phyloP scores from a whole-genome alignment of 768 basidiomycete genomes.

The Trametes elegans region DNA sequence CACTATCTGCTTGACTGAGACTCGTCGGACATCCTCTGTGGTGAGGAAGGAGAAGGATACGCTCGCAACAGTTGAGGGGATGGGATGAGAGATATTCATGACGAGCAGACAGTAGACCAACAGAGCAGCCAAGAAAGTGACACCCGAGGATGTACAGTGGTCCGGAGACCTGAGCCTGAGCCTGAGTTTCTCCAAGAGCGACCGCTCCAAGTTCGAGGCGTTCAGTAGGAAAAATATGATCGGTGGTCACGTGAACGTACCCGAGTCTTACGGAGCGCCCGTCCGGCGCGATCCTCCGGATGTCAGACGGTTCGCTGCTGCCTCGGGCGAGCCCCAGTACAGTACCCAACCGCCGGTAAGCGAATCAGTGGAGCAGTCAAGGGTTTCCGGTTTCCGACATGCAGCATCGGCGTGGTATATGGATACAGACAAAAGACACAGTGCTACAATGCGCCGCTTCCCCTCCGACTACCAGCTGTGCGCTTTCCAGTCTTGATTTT shows the following conservation, averaged over 20 bases:
- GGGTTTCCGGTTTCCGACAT: too few species aligned
- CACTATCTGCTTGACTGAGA: constrained; percentile 97
- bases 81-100: constrained; percentile 90
- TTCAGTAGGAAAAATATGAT: constrained; percentile 20
- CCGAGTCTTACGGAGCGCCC: constrained; percentile 7
- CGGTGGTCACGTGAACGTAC: neutral
- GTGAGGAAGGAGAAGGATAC: constrained; percentile 93
- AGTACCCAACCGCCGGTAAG: too few species aligned
- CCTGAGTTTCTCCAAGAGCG: neutral
- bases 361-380: too few species aligned
- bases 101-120: neutral
- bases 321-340: too few species aligned
- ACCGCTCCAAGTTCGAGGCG: neutral
- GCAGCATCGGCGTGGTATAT: constrained; percentile 2
- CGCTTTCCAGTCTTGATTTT: constrained; percentile 69
- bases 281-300: too few species aligned
- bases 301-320: too few species aligned
- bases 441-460: constrained; percentile 37
- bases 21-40: constrained; percentile 81
- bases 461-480: constrained; percentile 19
- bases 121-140: neutral
- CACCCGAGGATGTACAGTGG: neutral
- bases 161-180: neutral
- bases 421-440: neutral
- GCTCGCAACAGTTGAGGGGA: constrained; percentile 81